phyloP scores from a whole-genome alignment of 495 filamentous ascomycete genomes.

The Sphaerosporella brunnea region DNA sequence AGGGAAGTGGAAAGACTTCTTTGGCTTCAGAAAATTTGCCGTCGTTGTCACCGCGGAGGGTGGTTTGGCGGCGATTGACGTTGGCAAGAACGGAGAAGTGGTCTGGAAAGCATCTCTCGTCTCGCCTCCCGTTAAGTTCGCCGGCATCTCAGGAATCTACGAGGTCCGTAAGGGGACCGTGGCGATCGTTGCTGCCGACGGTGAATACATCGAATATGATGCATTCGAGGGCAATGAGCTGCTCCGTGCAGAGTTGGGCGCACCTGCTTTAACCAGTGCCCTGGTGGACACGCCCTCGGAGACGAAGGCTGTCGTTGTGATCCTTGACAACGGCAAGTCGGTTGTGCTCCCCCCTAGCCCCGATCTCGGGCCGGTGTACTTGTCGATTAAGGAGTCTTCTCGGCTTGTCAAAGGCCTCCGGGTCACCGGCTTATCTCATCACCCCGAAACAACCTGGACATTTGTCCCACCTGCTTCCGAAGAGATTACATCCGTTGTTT shows the following conservation, averaged over 20 bases:
- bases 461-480: conserved; percentile 54
- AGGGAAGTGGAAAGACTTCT: conserved; percentile 52
- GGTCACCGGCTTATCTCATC: conserved; percentile 32
- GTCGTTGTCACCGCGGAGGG: conserved; percentile 68
- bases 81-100: conserved; percentile 54
- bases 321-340: conserved; percentile 13
- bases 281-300: conserved; percentile 32
- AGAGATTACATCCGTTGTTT: conserved; percentile 44
- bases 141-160: conserved; percentile 35
- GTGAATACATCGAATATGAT: conserved; percentile 26
- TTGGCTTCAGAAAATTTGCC: conserved; percentile 70
- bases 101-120: conserved; percentile 52
- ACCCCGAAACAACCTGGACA: conserved; percentile 46
- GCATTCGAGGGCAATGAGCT: conserved; percentile 27
- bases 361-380: not conserved
- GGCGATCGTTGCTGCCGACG: conserved; percentile 23
- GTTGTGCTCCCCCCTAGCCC: conserved; percentile 11
- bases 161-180: conserved; percentile 25
- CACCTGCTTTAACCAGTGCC: conserved; percentile 30
- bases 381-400: conserved; percentile 1
- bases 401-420: conserved; percentile 39
- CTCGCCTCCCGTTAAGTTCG: conserved; percentile 37
- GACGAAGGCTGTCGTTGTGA: conserved; percentile 17
- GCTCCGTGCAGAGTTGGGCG: conserved; percentile 10
- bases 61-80: conserved; percentile 59